Evolutionary conservation across 169 alveolate genomes (phyloP).

Genomic region (Cystoisospora suis): DNA sequence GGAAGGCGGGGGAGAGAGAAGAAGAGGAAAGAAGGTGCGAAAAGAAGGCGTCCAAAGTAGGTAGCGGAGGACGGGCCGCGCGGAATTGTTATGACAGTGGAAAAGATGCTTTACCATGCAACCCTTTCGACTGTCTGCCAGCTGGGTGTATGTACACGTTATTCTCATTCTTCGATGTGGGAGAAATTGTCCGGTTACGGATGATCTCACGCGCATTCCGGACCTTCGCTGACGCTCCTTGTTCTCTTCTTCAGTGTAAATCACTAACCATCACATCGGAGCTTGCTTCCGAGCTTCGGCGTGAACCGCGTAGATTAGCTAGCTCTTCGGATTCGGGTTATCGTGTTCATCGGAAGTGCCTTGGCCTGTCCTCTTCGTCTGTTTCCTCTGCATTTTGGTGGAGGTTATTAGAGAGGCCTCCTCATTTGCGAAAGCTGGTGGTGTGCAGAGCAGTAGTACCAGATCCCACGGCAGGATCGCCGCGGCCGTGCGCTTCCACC

Average conservation of each 20-base stretch:
- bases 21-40: neutral
- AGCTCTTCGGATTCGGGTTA: too few species aligned
- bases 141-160: neutral
- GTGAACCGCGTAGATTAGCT: too few species aligned
- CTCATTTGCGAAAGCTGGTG: slow-evolving; percentile 5
- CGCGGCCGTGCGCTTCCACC: too few species aligned
- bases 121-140: neutral
- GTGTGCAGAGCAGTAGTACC: neutral
- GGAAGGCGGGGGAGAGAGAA: neutral
- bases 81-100: neutral
- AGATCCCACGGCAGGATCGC: neutral
- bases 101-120: neutral
- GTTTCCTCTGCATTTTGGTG: neutral
- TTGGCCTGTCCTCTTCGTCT: neutral
- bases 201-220: neutral
- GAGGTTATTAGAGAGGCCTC: neutral
- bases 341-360: too few species aligned
- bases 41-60: neutral
- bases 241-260: neutral
- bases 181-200: neutral
- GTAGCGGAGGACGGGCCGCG: neutral
- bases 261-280: neutral
- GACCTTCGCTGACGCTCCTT: neutral
- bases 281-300: neutral
- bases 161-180: neutral